Evolutionary conservation across 345 rosid species (phyloP), one percentile per base, ranked within the genome.

Genomic region (Camelina laxa): DNA sequence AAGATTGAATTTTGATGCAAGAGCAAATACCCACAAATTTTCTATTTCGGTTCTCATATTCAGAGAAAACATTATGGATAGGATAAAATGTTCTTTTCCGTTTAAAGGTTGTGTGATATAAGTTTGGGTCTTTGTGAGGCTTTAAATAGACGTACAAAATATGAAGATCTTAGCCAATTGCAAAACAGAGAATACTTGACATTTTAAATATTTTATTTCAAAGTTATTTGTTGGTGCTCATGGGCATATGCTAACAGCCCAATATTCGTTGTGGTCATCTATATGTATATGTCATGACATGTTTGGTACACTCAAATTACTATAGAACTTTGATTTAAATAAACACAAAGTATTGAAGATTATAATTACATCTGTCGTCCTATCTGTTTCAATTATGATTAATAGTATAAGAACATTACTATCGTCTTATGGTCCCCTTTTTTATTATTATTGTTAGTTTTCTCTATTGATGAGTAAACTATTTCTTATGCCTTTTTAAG

Each of bases 21-120:
- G 82, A 63, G 87, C 88, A 67, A 86, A 67, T 6, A 86, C 66
- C 87, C 89, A 86, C 21, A 82, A 67, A 33, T 44, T 74, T 33
- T 84, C 86, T 15, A 81, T 67, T 56, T 77, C 80, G 21, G 79
- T 65, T 73, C 71, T 81, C 87, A 84, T 82, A 12, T 15, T 57
- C 2, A 71, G 24, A 38, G 76, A 58, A 14, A 77, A 50, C 73
- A 65, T 66, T 57, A 45, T 54, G 66, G 35, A 76, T 66, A 60
- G 66, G 22, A 76, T 66, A 49, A 27, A 50, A 3, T 4, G n/a
- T 39, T 60, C 0, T 59, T 3, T 44, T 64, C 56, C 71, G 68
- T 59, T 58, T 72, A 41, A 16, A 50, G 70, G 11, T 57, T 72
- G 81, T 72, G 81, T 71, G 77, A n/a, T 70, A 7, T 57, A 49